These are phyloP conservation scores for Garcia nutans DNA, from an alignment of 345 rosid genomes.

Conservation along the genomic window DNA sequence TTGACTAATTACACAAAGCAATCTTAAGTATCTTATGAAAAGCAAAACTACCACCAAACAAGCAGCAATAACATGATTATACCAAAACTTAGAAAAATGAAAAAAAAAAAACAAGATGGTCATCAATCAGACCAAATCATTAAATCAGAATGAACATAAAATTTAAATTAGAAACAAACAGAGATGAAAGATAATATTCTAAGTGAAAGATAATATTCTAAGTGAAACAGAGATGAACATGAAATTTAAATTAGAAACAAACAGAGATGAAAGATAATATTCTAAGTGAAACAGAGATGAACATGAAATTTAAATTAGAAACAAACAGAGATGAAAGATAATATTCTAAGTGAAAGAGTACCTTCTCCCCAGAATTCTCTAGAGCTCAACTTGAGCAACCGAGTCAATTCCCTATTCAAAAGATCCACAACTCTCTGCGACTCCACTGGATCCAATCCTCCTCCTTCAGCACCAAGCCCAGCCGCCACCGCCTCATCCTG, in stretches of 20 bases:
- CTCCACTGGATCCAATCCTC: conserved; percentile 87
- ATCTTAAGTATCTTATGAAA: neutral
- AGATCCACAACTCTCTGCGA: conserved; percentile 96
- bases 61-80: neutral
- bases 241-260: too few relatives aligned
- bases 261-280: too few relatives aligned
- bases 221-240: too few relatives aligned
- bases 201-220: too few relatives aligned
- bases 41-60: neutral
- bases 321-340: neutral
- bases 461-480: conserved; percentile 70
- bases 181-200: too few relatives aligned
- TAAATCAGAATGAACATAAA: neutral
- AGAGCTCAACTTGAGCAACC: conserved; percentile 74
- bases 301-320: neutral
- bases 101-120: neutral
- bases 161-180: too few relatives aligned
- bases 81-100: too few relatives aligned
- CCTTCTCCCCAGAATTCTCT: conserved; percentile 91
- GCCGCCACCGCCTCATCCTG: conserved; percentile 95
- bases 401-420: conserved; percentile 72
- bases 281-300: too few relatives aligned
- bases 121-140: neutral
- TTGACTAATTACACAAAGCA: neutral
- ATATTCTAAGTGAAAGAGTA: conserved; percentile 6